Evolutionary conservation across 257 asterid genomes (phyloP), one percentile per base, ranked within the genome.

Genomic region (Solanum piurae): DNA sequence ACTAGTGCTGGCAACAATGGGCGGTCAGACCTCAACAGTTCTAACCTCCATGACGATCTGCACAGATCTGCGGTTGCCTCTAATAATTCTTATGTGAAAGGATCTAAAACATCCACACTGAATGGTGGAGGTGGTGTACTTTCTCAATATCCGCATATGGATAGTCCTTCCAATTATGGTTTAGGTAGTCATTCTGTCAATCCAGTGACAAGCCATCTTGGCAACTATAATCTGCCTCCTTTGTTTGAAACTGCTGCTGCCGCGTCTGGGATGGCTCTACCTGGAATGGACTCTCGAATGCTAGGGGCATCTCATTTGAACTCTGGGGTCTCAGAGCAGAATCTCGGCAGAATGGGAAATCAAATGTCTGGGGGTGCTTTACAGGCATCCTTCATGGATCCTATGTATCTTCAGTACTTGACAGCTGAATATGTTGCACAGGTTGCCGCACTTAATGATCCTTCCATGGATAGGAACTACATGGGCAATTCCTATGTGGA

Each of bases 211-310:
- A 94, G 95, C 86, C 96, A 93, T 68, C 95, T 92, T 80, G 95
- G 96, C 42, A 92, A 92, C 88, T 75, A 90, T 55, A 95, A 95
- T 90, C 90, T 97, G 80, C 99, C 99, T 12, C 99, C 98, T 3
- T 91, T 97, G 89, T 96, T 94, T 87, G 98, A 94, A 92, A 97
- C 94, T 91, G 99, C 99, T 92, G 99, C 98, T 87, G 97, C 94
- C 34, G 97, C 93, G 44, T 94, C 99, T 46, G 99, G 95, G 29
- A 88, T 95, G 95, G 98, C 87, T 80, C 87, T 91, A 38, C 95
- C 98, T 69, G 98, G 97, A 58, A 91, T 94, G 93, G 99, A 95
- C 88, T 90, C 98, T 38, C 92, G 98, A 88, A 89, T 96, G 91
- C 88, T 93, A 62, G 95, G 93, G 9, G 98, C 93, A 83, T 90